These are phyloP conservation scores for Oenanthe sinensis DNA, from an alignment of 129 eudicot species.

Conservation along the genomic window DNA sequence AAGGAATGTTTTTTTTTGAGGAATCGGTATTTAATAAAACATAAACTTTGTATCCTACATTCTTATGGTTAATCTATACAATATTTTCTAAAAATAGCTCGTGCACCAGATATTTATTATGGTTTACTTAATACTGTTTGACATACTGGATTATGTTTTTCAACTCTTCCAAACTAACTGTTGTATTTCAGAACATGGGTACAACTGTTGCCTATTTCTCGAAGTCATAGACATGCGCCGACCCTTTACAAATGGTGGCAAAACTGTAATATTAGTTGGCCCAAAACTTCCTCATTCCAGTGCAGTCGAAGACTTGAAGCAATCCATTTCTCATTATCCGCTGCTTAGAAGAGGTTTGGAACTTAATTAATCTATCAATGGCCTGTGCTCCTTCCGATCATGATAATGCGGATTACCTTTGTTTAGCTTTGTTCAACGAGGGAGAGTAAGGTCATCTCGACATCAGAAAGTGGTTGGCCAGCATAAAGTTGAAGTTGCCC, in stretches of 20 bases:
- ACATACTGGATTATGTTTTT: neutral
- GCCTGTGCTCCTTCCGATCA: neutral
- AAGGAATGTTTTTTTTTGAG: too few relatives aligned
- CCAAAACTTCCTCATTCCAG: neutral
- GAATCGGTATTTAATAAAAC: too few relatives aligned
- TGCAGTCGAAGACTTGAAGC: neutral
- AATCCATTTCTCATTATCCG: neutral
- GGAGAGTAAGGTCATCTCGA: conserved; percentile 56
- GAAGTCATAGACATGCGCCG: neutral
- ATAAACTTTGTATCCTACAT: too few relatives aligned
- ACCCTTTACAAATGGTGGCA: neutral
- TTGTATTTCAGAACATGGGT: neutral
- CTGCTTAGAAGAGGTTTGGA: neutral
- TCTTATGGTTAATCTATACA: too few relatives aligned
- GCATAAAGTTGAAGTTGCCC: conserved; percentile 73
- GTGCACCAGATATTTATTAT: too few relatives aligned
- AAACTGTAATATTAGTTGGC: neutral
- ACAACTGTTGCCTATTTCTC: neutral
- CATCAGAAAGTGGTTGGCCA: conserved; percentile 76
- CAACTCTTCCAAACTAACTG: neutral
- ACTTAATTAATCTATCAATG: neutral
- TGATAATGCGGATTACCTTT: conserved; percentile 12
- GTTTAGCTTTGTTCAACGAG: conserved; percentile 35
- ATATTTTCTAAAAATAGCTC: too few relatives aligned
- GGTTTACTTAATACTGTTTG: too few relatives aligned